These are phyloP conservation scores for Fusarium concolor DNA, from an alignment of 2,329 filamentous ascomycete genomes.

Conservation along the genomic window DNA sequence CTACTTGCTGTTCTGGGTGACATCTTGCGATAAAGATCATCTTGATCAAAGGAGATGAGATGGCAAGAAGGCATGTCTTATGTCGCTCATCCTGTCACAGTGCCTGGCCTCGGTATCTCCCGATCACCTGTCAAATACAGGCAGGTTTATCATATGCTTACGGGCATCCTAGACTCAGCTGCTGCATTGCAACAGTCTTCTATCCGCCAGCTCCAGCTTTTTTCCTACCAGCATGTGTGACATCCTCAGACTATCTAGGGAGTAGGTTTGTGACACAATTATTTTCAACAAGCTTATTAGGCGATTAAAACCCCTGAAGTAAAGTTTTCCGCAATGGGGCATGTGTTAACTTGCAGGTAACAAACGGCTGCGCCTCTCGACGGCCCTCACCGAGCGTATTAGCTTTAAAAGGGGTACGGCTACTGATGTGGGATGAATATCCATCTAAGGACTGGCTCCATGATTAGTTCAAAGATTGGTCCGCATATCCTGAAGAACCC, in stretches of 20 bases:
- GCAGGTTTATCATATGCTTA: conserved; percentile 30
- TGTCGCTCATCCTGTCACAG: conserved; percentile 13
- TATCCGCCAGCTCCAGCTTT: conserved; percentile 34
- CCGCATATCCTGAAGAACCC: conserved; percentile 30
- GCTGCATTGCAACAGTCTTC: conserved; percentile 28
- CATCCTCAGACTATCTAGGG: conserved; percentile 27
- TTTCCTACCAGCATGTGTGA: conserved; percentile 31
- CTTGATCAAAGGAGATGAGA: no score
- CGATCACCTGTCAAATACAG: conserved; percentile 38
- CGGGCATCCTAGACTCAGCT: conserved; percentile 30
- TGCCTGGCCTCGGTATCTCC: conserved; percentile 42
- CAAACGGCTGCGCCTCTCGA: conserved; percentile 40
- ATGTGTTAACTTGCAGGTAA: conserved; percentile 44
- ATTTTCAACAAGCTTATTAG: conserved; percentile 36
- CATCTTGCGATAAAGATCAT: no score
- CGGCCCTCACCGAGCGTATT: conserved; percentile 25
- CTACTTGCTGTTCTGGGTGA: conserved; percentile 1
- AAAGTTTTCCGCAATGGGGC: conserved; percentile 40
- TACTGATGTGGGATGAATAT: conserved; percentile 25
- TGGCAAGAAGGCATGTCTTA: no score
- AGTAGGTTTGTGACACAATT: conserved; percentile 35
- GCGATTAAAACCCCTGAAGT: conserved; percentile 32
- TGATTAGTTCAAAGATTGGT: conserved; percentile 27
- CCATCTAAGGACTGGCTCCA: conserved; percentile 23
- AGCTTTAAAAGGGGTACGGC: conserved; percentile 35